Evolutionary conservation across 805 yeast genomes (phyloP).

Genomic region (Jamesozyma piceae): DNA sequence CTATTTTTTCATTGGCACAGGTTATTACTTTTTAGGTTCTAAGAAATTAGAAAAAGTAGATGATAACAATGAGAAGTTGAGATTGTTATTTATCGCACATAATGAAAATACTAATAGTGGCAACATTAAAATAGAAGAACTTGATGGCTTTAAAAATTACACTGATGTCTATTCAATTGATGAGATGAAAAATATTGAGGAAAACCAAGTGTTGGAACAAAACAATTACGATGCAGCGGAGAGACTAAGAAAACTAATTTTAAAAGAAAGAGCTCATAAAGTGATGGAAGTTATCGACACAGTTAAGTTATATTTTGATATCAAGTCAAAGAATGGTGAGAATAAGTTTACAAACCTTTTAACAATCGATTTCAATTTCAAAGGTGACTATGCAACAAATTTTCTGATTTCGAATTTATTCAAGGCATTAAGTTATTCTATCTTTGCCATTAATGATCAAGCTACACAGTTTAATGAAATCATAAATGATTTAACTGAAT

Average conservation of each 20-base stretch:
- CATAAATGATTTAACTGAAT: constrained; percentile 9
- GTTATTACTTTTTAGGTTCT: constrained; percentile 25
- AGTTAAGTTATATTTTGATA: constrained; percentile 14
- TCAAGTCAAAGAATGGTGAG: neutral
- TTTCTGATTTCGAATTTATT: constrained; percentile 16
- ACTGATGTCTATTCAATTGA: constrained; percentile 18
- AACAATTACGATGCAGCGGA: constrained; percentile 55
- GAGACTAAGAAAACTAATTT: constrained; percentile 41
- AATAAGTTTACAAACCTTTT: constrained; percentile 6
- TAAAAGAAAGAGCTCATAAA: constrained; percentile 33
- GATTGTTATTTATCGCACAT: constrained; percentile 8
- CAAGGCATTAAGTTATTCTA: constrained; percentile 10
- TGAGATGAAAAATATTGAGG: constrained; percentile 22
- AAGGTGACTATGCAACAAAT: constrained; percentile 18
- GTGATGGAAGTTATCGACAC: constrained; percentile 20
- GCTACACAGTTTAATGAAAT: constrained; percentile 18
- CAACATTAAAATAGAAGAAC: neutral
- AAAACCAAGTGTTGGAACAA: constrained; percentile 40
- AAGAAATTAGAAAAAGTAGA: constrained; percentile 20
- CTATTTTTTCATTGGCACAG: constrained; percentile 60
- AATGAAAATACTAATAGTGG: constrained; percentile 4
- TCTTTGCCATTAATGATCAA: constrained; percentile 20
- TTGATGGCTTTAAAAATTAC: constrained; percentile 6
- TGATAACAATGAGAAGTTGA: constrained; percentile 23
- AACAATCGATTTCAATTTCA: constrained; percentile 10